Evolutionary conservation across 345 rosid species (phyloP), one percentile per base, ranked within the genome.

Genomic region (Dipteronia sinensis): DNA sequence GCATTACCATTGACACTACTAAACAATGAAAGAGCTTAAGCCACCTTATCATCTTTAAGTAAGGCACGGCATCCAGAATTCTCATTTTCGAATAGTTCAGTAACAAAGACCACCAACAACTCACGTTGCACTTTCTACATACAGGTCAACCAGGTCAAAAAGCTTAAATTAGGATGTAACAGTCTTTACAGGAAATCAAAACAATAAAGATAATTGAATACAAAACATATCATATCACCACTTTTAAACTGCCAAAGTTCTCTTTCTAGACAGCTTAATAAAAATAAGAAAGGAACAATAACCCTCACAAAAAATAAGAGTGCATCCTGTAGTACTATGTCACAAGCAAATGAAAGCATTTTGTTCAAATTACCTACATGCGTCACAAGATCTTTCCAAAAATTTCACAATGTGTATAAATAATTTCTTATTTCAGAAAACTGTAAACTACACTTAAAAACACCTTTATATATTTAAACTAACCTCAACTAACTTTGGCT

Each of bases 31-130:
- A 27, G 22, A 38, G 15, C 16, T 65, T 29, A 64, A 63, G 47
- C n/a, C 62, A 96, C 99, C 94, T 94, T 97, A 80, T 94, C 96
- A 47, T 97, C 97, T 84, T 90, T 86, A 59, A 97, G 95, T 90
- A 94, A 87, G 10, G 96, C 88, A 55, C 81, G 94, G 74, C 96
- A 94, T 65, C 99, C 99, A 51, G 98, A 97, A 83, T 90, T 83
- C 84, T 94, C 98, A 80, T 93, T 97, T 71, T 93, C 98, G 79
- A 97, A 85, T 69, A 97, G 85, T 76, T 87, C 91, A 77, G 76
- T 87, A 49, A 92, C 93, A 81, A 83, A 81, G 10, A 84, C 84
- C 17, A 90, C 94, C 86, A 97, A 70, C 76, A 97, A 76, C 80
- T 97, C 94, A 64, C 93, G 86, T 89, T 92, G 98, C 72, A 93